These are phyloP conservation scores for Terfezia claveryi DNA, from an alignment of 495 filamentous ascomycete genomes.

Conservation along the genomic window DNA sequence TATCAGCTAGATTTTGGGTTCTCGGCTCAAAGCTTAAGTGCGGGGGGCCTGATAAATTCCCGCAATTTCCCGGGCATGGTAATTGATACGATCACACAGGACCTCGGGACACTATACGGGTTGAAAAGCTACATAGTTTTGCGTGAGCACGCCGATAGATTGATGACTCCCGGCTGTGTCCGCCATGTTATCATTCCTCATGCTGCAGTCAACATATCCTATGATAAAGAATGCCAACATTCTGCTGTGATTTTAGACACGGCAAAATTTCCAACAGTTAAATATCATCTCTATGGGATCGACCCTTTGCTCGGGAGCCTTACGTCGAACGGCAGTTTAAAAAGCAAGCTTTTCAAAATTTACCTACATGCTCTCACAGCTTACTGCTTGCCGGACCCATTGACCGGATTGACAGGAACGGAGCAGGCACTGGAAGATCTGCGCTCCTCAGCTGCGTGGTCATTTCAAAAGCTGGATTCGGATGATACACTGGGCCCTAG, in stretches of 20 bases:
- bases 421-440: conserved; percentile 36
- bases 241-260: background rate
- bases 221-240: background rate
- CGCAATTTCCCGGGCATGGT: conserved; percentile 17
- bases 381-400: conserved; percentile 32
- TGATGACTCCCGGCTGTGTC: background rate
- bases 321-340: conserved; percentile 29
- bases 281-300: conserved; percentile 27
- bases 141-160: conserved; percentile 3
- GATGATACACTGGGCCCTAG: conserved; percentile 1
- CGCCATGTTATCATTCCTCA: conserved; percentile 33
- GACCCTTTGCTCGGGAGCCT: conserved; percentile 29
- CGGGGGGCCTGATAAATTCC: too few species aligned
- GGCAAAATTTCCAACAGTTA: conserved; percentile 1
- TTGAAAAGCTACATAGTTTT: conserved; percentile 32
- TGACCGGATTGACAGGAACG: conserved; percentile 37
- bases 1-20: conserved; percentile 32
- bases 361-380: conserved; percentile 44
- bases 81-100: conserved; percentile 27
- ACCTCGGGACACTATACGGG: conserved; percentile 28
- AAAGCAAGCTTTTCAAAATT: conserved; percentile 31
- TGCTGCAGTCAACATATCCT: conserved; percentile 17
- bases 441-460: conserved; percentile 27
- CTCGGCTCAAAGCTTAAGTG: conserved; percentile 12
- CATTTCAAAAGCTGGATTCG: conserved; percentile 25